Evolutionary conservation across 1,284 basidiomycete genomes (phyloP).

Genomic region (Porodaedalea pini): DNA sequence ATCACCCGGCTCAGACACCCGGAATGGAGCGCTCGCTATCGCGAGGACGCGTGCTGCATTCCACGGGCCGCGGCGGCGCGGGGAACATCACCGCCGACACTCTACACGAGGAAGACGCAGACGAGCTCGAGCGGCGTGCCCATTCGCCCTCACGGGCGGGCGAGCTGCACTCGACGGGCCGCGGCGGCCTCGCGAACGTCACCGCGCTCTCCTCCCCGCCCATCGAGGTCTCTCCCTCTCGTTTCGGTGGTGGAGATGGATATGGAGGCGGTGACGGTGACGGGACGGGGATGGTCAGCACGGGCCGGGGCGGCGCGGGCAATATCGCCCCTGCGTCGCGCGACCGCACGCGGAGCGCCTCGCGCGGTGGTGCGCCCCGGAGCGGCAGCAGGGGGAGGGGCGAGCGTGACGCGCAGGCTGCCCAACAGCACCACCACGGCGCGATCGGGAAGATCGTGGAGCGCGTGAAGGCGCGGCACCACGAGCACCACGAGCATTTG

Average conservation of each 20-base stretch:
- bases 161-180: constrained; percentile 56
- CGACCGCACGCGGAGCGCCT: constrained; percentile 25
- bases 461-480: constrained; percentile 8
- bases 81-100: constrained; percentile 26
- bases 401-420: neutral
- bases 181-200: constrained; percentile 66
- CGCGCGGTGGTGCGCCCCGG: neutral
- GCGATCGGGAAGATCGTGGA: constrained; percentile 14
- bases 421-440: constrained; percentile 1
- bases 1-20: neutral
- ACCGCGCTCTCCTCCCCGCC: constrained; percentile 38
- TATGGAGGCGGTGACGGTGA: constrained; percentile 13
- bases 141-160: neutral
- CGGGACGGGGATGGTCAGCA: constrained; percentile 36
- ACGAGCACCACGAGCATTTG: neutral
- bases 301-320: constrained; percentile 72
- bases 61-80: constrained; percentile 27
- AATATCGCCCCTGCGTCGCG: constrained; percentile 56
- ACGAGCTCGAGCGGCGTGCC: constrained; percentile 26
- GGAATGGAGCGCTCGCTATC: neutral
- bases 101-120: constrained; percentile 40
- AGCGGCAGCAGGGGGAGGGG: neutral
- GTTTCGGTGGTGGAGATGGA: no score
- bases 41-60: constrained; percentile 14
- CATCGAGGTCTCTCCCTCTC: constrained; percentile 33